phyloP scores from a whole-genome alignment of 2,329 filamentous ascomycete species.

The Scolecobasidium constrictum region DNA sequence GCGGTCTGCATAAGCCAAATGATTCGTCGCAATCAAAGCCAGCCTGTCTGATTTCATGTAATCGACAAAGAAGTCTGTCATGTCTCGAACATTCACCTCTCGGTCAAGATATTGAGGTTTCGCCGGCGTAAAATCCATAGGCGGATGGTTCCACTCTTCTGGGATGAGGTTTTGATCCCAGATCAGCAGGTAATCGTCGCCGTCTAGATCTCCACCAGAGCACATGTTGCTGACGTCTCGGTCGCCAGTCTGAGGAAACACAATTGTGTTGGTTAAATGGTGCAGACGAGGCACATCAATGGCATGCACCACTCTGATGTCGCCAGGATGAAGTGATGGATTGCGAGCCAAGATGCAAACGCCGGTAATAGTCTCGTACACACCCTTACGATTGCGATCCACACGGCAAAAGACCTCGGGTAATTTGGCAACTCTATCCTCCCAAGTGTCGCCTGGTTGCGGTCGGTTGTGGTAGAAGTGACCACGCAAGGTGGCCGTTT shows the following conservation, averaged over 20 bases:
- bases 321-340: constrained; percentile 85
- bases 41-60: constrained; percentile 90
- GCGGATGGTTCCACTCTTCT: constrained; percentile 53
- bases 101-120: constrained; percentile 45
- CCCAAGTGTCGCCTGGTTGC: constrained; percentile 19
- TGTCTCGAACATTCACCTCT: constrained; percentile 59
- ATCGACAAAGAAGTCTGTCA: constrained; percentile 76
- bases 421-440: constrained; percentile 41
- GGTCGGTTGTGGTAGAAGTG: constrained; percentile 45
- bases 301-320: constrained; percentile 78
- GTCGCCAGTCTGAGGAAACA: constrained; percentile 76
- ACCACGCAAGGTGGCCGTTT: constrained; percentile 65
- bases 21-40: constrained; percentile 67
- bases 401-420: constrained; percentile 89
- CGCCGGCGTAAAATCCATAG: constrained; percentile 65
- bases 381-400: constrained; percentile 38
- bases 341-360: constrained; percentile 81
- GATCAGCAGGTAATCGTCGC: constrained; percentile 89
- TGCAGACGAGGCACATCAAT: constrained; percentile 62
- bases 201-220: constrained; percentile 89
- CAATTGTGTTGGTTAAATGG: constrained; percentile 75
- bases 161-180: constrained; percentile 76
- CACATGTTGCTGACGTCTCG: constrained; percentile 86
- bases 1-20: constrained; percentile 66
- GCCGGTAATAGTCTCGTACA: constrained; percentile 59